Evolutionary conservation across 768 basidiomycete species (phyloP).

Genomic region (Hypholoma fasciculare): DNA sequence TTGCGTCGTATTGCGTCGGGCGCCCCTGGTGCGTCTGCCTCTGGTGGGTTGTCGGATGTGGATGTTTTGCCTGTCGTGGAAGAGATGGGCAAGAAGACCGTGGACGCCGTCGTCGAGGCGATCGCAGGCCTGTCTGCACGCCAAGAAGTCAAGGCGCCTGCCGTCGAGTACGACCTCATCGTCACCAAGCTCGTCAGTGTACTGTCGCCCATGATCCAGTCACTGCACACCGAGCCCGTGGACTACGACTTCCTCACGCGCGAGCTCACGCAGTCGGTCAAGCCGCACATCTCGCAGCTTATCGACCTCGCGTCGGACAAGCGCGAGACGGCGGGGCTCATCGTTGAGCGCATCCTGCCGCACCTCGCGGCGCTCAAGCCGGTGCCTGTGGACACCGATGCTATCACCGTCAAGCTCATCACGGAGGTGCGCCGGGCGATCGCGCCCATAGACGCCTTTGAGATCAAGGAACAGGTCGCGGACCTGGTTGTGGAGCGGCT

Average conservation of each 20-base stretch:
- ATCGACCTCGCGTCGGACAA: conserved; percentile 90
- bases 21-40: conserved; percentile 26
- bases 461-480: conserved; percentile 87
- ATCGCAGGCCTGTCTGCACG: conserved; percentile 58
- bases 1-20: conserved; percentile 50
- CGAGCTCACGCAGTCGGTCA: conserved; percentile 80
- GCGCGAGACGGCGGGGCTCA: conserved; percentile 81
- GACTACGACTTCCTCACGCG: conserved; percentile 79
- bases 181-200: conserved; percentile 59
- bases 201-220: conserved; percentile 60
- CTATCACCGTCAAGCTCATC: conserved; percentile 58
- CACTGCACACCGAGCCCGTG: conserved; percentile 63
- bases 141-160: conserved; percentile 51
- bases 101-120: conserved; percentile 59
- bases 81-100: conserved; percentile 54
- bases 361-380: conserved; percentile 49
- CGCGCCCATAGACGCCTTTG: conserved; percentile 78
- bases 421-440: conserved; percentile 71
- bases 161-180: conserved; percentile 58
- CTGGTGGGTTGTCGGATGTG: conserved; percentile 31
- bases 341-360: conserved; percentile 72
- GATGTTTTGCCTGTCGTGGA: conserved; percentile 54
- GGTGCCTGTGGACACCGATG: conserved; percentile 49
- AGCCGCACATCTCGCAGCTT: conserved; percentile 85
- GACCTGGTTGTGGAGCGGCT: conserved; percentile 86